Evolutionary conservation across 257 asterid species (phyloP), one percentile per base, ranked within the genome.

Genomic region (Parsonsia alboflavescens): DNA sequence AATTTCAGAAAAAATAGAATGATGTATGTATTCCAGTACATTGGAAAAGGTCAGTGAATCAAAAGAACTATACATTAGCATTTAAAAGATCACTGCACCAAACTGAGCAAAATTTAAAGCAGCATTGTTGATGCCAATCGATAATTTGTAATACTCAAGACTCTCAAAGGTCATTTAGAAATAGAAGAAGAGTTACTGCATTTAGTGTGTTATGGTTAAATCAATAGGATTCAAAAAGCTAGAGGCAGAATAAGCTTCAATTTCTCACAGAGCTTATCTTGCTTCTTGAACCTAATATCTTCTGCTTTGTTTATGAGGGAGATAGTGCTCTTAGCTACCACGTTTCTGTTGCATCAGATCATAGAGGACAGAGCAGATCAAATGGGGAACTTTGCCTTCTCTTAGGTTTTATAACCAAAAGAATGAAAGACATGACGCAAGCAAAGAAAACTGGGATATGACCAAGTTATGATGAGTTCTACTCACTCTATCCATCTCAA

Each of bases 1-100:
- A 73, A 41, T 72, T 78, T 44, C 68, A 78, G 6, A 68, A 10
- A 44, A 62, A 22, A 56, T 63, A 63, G 46, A 77, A 64, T 73
- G 66, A 69, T 73, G 73, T 21, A 65, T 41, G 33, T 7, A 42
- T 5, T 21, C 11, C 2, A 3, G 7, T 21, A 39, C 49, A 39
- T 8, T 41, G 19, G 53, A 41, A 5, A 67, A 21, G 41, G 49
- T 21, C 19, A 68, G 57, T 39, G 39, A 15, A 59, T 22, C 48
- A 44, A 42, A 61, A 42, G 28, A 71, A 46, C 61, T 11, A 33
- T 3, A 17, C 17, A 22, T 56, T 28, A n/a, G 58, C 76, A 71
- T 48, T 30, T 28, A 7, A 22, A 45, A 21, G 36, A 67, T 30
- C 19, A 33, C 21, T 12, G 78, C 11, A 59, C 28, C 24, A 24